Evolutionary conservation across 1,284 basidiomycete genomes (phyloP), one percentile per base, ranked within the genome.

Genomic region (Ceratobasidium sp.): DNA sequence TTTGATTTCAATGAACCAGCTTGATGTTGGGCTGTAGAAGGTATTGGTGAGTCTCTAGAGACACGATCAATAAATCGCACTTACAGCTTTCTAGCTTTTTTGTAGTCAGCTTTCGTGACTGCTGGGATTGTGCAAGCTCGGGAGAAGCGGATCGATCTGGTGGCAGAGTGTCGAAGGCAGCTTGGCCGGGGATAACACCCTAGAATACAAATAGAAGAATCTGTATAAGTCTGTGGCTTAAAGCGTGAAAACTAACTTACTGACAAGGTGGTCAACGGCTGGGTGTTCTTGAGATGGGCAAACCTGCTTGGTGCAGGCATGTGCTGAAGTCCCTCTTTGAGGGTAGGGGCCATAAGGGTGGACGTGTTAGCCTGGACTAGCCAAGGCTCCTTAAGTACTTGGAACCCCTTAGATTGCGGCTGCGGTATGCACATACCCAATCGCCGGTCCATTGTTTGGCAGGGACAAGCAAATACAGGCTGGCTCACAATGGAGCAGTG

Each of bases 131-230:
- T 36, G 48, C 42, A 25, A 70, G 53, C 4, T 23, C 40, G n/a
- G 60, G 60, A n/a, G 60, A n/a, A 8, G 59, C 40, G 5, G 44
- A 33, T 33, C 46, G 42, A 23, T 42, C 28, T 28, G 44, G 60
- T 6, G 60, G 21, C 33, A 44, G 60, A 4, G 60, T 62, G 16
- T 62, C 60, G 28, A 62, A 33, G 23, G n/a, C 21, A 18, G 60
- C 60, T 44, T 25, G 60, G 23, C 60, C 60, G 8, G 60, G 60
- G 18, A 33, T 30, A 62, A 62, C 60, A 33, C 60, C 60, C 60
- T 62, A 48, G 11, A n/a, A n/a, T 11, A 40, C 7, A 42, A 38
- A 59, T n/a, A 12, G n/a, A 59, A 59, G 18, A n/a, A 25, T n/a
- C 7, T 33, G 30, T 6, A 33, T 21, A 2, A 40, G 5, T 12